These are phyloP conservation scores for Tuber aestivum DNA, from an alignment of 495 filamentous ascomycete species.

Conservation along the genomic window DNA sequence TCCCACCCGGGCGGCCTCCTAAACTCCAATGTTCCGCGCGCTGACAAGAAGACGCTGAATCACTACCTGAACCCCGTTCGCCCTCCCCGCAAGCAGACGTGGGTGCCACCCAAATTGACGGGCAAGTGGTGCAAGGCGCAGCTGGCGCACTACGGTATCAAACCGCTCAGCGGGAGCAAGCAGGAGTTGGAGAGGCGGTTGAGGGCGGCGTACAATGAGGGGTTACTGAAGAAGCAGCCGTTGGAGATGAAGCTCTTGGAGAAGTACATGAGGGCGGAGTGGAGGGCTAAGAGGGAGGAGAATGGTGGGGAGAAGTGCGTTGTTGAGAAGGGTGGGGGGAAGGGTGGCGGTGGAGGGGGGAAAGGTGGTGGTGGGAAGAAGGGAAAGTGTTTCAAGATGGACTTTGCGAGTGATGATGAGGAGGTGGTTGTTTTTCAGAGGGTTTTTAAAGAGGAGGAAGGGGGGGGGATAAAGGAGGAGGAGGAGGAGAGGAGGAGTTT, in stretches of 20 bases:
- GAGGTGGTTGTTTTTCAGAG: conserved; percentile 7
- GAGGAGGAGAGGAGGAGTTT: not conserved
- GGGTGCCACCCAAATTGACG: conserved; percentile 29
- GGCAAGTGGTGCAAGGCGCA: conserved; percentile 36
- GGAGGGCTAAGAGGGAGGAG: conserved; percentile 25
- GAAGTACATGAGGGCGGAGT: conserved; percentile 36
- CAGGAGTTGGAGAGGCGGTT: conserved; percentile 23
- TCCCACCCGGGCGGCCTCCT: conserved; percentile 21
- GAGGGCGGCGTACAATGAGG: conserved; percentile 17
- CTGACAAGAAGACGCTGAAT: conserved; percentile 26
- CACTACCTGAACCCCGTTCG: conserved; percentile 25
- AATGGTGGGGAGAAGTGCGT: not conserved
- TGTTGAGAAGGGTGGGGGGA: conserved; percentile 19
- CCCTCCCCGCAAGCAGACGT: conserved; percentile 23
- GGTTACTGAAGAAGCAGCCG: conserved; percentile 29
- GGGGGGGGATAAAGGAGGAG: not conserved
- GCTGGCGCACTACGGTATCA: conserved; percentile 32
- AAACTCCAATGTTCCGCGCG: conserved; percentile 26
- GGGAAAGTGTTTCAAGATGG: conserved; percentile 16
- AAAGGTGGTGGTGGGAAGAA: not conserved
- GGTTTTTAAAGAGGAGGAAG: conserved; percentile 2
- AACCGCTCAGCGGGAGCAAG: conserved; percentile 26
- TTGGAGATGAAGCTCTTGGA: conserved; percentile 31
- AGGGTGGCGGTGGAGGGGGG: conserved; percentile 13
- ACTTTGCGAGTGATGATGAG: conserved; percentile 18